phyloP scores from a whole-genome alignment of 371 early-diverging fungal species.

The Mucor ambiguus region DNA sequence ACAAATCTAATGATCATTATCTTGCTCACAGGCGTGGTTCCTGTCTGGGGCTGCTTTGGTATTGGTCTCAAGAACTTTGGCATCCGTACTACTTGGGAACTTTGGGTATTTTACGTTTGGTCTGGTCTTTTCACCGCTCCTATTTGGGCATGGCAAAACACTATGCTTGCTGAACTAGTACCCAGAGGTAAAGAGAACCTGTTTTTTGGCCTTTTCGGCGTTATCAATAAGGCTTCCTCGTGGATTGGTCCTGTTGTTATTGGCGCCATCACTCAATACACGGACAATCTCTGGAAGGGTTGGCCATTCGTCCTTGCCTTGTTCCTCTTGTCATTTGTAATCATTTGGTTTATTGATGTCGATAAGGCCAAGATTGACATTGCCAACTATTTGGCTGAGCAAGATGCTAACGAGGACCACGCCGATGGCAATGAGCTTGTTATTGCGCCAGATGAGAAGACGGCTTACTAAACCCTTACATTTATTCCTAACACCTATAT shows the following conservation, averaged over 20 bases:
- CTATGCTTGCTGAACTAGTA: slow-evolving; percentile 61
- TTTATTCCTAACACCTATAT: not conserved
- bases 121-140: slow-evolving; percentile 62
- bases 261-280: slow-evolving; percentile 55
- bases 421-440: slow-evolving; percentile 4
- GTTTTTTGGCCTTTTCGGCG: slow-evolving; percentile 64
- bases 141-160: slow-evolving; percentile 59
- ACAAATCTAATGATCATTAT: slow-evolving; percentile 44
- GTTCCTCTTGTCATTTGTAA: slow-evolving; percentile 41
- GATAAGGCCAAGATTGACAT: slow-evolving; percentile 56
- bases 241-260: slow-evolving; percentile 67
- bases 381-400: slow-evolving; percentile 24
- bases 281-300: slow-evolving; percentile 53
- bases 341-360: slow-evolving; percentile 55
- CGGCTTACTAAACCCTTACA: not conserved
- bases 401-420: slow-evolving; percentile 3
- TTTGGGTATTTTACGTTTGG: slow-evolving; percentile 56
- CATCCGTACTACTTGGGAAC: slow-evolving; percentile 52
- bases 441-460: slow-evolving; percentile 11
- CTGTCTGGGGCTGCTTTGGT: slow-evolving; percentile 55
- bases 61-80: slow-evolving; percentile 44
- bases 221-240: slow-evolving; percentile 62
- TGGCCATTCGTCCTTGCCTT: slow-evolving; percentile 60
- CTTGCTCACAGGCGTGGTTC: slow-evolving; percentile 31
- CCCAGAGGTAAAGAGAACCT: slow-evolving; percentile 63